A percentile compares a stretch with the other conserved stretches of the same genome.
These are phyloP conservation scores for Pleoardoris graminearum DNA, from an alignment of 2,329 filamentous ascomycete genomes.

Conservation along the genomic window DNA sequence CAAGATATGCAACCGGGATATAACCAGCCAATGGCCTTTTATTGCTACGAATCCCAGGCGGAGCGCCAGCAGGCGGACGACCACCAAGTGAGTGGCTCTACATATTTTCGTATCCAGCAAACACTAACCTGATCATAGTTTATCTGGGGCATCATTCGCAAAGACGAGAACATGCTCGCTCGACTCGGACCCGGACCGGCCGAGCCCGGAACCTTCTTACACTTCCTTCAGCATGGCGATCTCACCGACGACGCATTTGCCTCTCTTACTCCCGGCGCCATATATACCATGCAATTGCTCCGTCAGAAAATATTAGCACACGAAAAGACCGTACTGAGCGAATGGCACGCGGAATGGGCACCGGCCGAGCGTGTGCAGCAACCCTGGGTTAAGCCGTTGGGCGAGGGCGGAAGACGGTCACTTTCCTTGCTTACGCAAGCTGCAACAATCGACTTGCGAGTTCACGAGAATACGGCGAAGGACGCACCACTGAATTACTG, in stretches of 20 bases:
- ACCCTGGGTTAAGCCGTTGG: neutral
- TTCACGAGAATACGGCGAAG: neutral
- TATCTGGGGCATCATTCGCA: neutral
- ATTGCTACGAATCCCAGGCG: neutral
- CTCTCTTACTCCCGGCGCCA: neutral
- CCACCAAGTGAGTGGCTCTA: neutral
- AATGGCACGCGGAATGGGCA: conserved; percentile 1
- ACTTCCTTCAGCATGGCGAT: neutral
- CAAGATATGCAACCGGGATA: too few relatives aligned
- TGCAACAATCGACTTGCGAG: neutral
- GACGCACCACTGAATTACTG: neutral
- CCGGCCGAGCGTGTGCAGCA: neutral
- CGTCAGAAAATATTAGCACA: neutral
- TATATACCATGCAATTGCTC: neutral
- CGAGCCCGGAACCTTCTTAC: neutral
- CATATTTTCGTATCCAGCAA: neutral
- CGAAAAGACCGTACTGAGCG: neutral
- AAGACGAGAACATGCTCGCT: neutral
- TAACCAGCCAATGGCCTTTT: neutral
- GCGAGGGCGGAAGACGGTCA: neutral
- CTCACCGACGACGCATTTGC: neutral
- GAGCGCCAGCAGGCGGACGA: neutral
- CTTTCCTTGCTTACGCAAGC: neutral
- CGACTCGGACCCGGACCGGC: neutral
- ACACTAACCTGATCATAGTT: neutral